Evolutionary conservation across 805 yeast genomes (phyloP), one percentile per base, ranked within the genome.

Genomic region (Sugiyamaella qingdaonensis): DNA sequence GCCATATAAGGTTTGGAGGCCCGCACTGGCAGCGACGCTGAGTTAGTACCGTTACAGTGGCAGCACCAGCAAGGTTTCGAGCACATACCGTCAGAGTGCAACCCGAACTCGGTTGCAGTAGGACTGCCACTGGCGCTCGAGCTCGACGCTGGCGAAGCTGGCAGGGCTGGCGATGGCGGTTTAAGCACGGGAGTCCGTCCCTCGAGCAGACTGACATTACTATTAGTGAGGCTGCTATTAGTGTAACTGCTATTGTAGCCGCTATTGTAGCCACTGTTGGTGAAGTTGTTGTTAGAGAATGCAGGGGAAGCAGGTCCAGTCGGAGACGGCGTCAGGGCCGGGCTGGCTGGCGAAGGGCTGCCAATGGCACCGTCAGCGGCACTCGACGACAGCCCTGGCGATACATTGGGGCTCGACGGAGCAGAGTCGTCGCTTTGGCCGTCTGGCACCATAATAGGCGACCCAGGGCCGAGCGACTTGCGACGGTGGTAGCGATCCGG

Each of bases 401-500:
- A 42, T 44, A n/a, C 43, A 39, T 21, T 39, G 19, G 43, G 43
- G 21, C 43, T 39, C 14, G 43, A 39, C 5, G 43, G 43, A 16
- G 43, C 43, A 7, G 43, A 39, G 13, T 39, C 43, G 19, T 39
- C 43, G 21, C 43, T 39, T 3, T 4, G 21, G 10, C 13, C 13
- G 5, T 16, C 11, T n/a, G 43, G 43, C 3, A 33, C 43, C 10
- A 41, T 34, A 21, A 42, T 29, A 48, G 46, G 41, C 29, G 44
- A 29, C 16, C 33, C 16, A 35, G 35, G 31, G 14, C 41, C 44
- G 29, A 48, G 47, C 16, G 56, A 48, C 46, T 46, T 54, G 37
- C 63, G 49, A 21, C 63, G 51, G 32, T 58, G 61, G 44, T 59
- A 59, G 36, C 63, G 21, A 37, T 54, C 63, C 9, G 63, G 63